Evolutionary conservation across 2,329 filamentous ascomycete species (phyloP), one percentile per base, ranked within the genome.

Genomic region (Cadophora sp.): DNA sequence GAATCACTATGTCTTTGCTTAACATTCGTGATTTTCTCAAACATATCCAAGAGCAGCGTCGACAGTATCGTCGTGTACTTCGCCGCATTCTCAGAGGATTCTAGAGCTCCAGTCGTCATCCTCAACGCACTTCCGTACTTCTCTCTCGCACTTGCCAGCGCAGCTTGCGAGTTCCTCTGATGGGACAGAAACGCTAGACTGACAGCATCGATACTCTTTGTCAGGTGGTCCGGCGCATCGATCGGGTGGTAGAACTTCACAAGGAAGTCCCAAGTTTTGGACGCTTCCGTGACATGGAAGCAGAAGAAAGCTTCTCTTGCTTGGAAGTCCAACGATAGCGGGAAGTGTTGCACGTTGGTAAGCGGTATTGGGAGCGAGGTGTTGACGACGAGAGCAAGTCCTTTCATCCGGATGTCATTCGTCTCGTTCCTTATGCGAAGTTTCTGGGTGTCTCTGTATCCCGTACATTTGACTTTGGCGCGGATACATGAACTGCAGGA

Each of bases 391-490:
- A 45, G 41, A 11, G 16, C 55, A 18, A 41, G 33, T 6, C 33
- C 62, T 50, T 68, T 70, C n/a, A 22, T 20, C 18, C n/a, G 41
- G 22, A 68, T 33, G 27, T 39, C 33, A 30, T 64, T 24, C 27
- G 62, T 72, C 53, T 72, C 62, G 47, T 72, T 65, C 8, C 55
- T 22, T 39, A 71, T 67, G 7, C 67, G 65, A 55, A 72, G 66
- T 45, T 58, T 60, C 8, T 65, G 36, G 66, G 66, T 68, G 45
- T 71, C 64, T 27, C 66, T 60, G 43, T 72, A 71, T 20, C 69
- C 70, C 14, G 60, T 45, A 62, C 70, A 71, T n/a, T 4, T 24
- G 4, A 55, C 27, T 30, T 61, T 67, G 20, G 69, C 67, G 53
- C 69, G 59, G 22, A 67, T 47, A 39, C 71, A 72, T 61, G 62